phyloP scores from a whole-genome alignment of 257 asterid species.

The Solanum infundibuliforme region DNA sequence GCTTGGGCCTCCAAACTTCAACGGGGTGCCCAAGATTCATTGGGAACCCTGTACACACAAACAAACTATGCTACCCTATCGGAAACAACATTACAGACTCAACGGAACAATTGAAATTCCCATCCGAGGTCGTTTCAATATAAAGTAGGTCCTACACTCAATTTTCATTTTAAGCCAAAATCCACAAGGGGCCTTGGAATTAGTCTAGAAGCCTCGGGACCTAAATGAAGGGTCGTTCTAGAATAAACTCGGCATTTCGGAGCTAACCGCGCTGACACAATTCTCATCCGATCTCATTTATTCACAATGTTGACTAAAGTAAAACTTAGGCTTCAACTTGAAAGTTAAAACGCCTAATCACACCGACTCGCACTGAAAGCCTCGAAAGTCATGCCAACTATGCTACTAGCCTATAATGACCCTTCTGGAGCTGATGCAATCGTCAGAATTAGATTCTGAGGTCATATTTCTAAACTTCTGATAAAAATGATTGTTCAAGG shows the following conservation, averaged over 20 bases:
- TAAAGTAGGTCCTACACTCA: background rate
- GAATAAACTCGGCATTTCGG: no score
- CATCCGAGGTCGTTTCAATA: background rate
- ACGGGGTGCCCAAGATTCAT: background rate
- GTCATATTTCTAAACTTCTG: background rate
- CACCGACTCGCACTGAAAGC: background rate
- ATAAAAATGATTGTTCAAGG: no score
- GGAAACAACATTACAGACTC: rapidly evolving
- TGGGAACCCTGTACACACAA: background rate
- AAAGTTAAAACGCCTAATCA: no score
- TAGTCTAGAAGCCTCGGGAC: background rate
- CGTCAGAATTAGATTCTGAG: background rate
- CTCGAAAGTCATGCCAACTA: background rate
- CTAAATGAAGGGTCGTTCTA: no score
- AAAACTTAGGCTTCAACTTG: background rate
- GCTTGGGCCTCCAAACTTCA: background rate
- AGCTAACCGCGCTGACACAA: no score
- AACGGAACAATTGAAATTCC: background rate
- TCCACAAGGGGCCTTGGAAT: background rate
- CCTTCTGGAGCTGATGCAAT: background rate
- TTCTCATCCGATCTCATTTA: no score
- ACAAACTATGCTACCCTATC: background rate
- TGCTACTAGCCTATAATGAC: background rate
- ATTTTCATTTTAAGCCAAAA: no score
- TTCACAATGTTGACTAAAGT: background rate